Conservation (phyloP, 495 filamentous ascomycete species). For the Talaromyces liani region DNA sequence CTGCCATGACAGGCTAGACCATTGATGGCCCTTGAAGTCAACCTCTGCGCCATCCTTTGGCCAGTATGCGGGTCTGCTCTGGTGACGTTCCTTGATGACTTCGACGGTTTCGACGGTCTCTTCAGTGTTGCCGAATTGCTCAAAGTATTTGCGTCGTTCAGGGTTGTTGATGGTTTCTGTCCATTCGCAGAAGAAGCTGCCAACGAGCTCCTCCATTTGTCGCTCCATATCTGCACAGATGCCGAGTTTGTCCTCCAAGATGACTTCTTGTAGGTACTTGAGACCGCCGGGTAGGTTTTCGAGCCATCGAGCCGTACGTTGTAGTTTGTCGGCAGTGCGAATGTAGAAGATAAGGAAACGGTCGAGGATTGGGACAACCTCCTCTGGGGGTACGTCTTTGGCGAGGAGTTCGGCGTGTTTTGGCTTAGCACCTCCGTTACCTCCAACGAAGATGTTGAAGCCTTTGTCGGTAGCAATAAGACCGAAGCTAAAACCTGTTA, state of each 20-base stretch:
- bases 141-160: constrained; percentile 62
- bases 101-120: constrained; percentile 68
- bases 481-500: constrained; percentile 55
- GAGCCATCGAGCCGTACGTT: constrained; percentile 89
- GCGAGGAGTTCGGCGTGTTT: constrained; percentile 80
- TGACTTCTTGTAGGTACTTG: constrained; percentile 72
- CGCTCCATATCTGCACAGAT: constrained; percentile 80
- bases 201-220: constrained; percentile 85
- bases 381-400: constrained; percentile 81
- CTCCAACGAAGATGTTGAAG: constrained; percentile 90
- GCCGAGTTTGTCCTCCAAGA: constrained; percentile 83
- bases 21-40: constrained; percentile 70
- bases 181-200: constrained; percentile 94
- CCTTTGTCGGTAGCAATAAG: constrained; percentile 93
- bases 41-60: constrained; percentile 57
- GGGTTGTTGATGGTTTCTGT: constrained; percentile 73
- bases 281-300: constrained; percentile 84
- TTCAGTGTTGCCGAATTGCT: constrained; percentile 80
- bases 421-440: constrained; percentile 88
- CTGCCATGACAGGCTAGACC: constrained; percentile 75
- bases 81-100: constrained; percentile 63
- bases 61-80: constrained; percentile 79
- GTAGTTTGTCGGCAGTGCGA: constrained; percentile 89
- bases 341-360: constrained; percentile 96
- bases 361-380: constrained; percentile 81